phyloP scores from a whole-genome alignment of 768 basidiomycete species.

The Phanerodontia chrysosporium region DNA sequence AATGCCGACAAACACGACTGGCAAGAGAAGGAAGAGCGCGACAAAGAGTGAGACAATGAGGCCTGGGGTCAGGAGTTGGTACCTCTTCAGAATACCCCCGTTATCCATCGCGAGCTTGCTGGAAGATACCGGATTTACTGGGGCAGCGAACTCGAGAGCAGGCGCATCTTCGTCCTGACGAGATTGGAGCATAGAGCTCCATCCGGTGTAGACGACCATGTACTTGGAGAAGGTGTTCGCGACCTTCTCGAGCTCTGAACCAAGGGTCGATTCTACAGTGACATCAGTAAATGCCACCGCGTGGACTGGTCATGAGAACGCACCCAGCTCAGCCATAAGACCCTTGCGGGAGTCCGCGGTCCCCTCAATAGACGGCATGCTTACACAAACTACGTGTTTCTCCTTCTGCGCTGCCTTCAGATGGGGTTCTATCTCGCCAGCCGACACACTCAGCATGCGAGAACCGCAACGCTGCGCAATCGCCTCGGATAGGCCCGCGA shows the following conservation, averaged over 20 bases:
- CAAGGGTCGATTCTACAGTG: slow-evolving; percentile 16
- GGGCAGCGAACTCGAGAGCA: slow-evolving; percentile 24
- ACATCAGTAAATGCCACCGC: background rate
- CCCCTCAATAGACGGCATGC: slow-evolving; percentile 45
- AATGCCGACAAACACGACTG: slow-evolving; percentile 60
- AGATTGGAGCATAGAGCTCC: slow-evolving; percentile 34
- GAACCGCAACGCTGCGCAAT: slow-evolving; percentile 55
- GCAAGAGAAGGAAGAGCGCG: slow-evolving; percentile 61
- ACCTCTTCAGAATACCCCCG: slow-evolving; percentile 65
- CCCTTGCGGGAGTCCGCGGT: slow-evolving; percentile 39
- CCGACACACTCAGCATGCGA: slow-evolving; percentile 37
- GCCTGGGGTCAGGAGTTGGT: slow-evolving; percentile 75
- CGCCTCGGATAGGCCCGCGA: slow-evolving; percentile 35
- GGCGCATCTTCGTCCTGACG: slow-evolving; percentile 30
- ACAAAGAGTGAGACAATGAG: slow-evolving; percentile 66
- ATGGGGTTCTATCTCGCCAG: slow-evolving; percentile 25
- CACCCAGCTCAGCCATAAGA: slow-evolving; percentile 53
- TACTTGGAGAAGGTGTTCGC: slow-evolving; percentile 51
- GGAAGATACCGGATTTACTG: slow-evolving; percentile 12
- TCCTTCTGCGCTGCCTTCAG: slow-evolving; percentile 32
- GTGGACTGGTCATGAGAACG: slow-evolving; percentile 18
- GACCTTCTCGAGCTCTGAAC: slow-evolving; percentile 45
- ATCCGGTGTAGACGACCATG: slow-evolving; percentile 64
- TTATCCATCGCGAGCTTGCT: slow-evolving; percentile 36
- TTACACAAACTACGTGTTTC: slow-evolving; percentile 57